phyloP scores from a whole-genome alignment of 2,329 filamentous ascomycete species.

The Monosporascus cannonballus region DNA sequence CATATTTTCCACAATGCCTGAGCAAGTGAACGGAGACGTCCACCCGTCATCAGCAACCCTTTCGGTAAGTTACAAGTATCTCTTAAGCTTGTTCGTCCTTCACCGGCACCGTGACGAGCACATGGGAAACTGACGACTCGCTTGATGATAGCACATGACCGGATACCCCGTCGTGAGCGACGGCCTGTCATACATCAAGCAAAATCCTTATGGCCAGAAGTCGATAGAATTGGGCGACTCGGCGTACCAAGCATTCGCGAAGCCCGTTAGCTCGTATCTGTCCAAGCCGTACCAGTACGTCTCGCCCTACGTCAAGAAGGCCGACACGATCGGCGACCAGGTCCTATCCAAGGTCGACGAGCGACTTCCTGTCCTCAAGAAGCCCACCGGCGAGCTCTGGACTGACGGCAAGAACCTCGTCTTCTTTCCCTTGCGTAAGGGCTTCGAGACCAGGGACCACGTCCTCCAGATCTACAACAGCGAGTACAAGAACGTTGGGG shows the following conservation, averaged over 20 bases:
- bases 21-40: constrained; percentile 28
- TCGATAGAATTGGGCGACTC: constrained; percentile 70
- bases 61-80: constrained; percentile 19
- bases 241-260: constrained; percentile 70
- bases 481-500: constrained; percentile 58
- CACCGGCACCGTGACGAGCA: too few species aligned
- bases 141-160: constrained; percentile 61
- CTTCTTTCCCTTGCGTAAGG: constrained; percentile 57
- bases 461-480: constrained; percentile 49
- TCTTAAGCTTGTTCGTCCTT: too few species aligned
- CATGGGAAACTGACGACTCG: constrained; percentile 2
- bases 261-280: constrained; percentile 73
- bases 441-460: constrained; percentile 55
- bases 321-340: constrained; percentile 69
- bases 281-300: constrained; percentile 75
- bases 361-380: constrained; percentile 67
- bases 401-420: constrained; percentile 56
- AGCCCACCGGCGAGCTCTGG: constrained; percentile 66
- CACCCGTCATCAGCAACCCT: constrained; percentile 26
- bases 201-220: constrained; percentile 76
- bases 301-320: constrained; percentile 77
- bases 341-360: constrained; percentile 65
- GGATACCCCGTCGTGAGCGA: constrained; percentile 82
- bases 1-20: constrained; percentile 17
- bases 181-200: constrained; percentile 69